Evolutionary conservation across 2,329 filamentous ascomycete genomes (phyloP), one percentile per base, ranked within the genome.

Genomic region (Paraconiothyrium sp.): DNA sequence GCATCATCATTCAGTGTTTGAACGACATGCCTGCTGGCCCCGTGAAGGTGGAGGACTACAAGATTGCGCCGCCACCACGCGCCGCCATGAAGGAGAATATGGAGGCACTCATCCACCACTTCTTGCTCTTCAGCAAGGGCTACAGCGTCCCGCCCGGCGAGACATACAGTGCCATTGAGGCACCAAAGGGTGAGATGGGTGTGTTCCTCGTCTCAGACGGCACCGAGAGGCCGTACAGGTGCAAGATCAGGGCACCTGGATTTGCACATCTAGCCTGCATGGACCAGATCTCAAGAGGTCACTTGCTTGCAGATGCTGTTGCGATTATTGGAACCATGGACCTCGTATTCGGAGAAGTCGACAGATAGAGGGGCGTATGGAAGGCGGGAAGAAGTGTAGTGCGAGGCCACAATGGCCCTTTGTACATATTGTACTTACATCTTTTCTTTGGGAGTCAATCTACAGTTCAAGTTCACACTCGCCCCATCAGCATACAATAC

Each of bases 11-110:
- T 86, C 96, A 99, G 83, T 99, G 96, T 82, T 84, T 99, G 72
- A 98, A 99, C 87, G 93, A 99, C 85, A 99, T 99, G 92, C 94
- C 96, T 52, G 87, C 92, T 52, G 95, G 95, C 32, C 95, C 95
- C 56, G 88, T 98, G 77, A 92, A 94, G 71, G 93, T 97, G 46
- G 95, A 99, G 83, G 95, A 99, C 82, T 99, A 98, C 89, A 99
- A 99, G 88, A 88, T 99, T 75, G 91, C 92, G 2, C 95, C 95
- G 24, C 95, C 95, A 65, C 96, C 95, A n/a, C 90, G 95, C 76
- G 86, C 92, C 48, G 95, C 95, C 76, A 99, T 99, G 95, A 99
- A 99, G 88, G 95, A 99, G 88, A 99, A 99, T 85, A 99, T 99
- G 96, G 95, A 99, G 84, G 94, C 95, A 43, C 88, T 99, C 47